Percentiles rank a stretch among this genome's conserved stretches.
Evolutionary conservation across 495 filamentous ascomycete species (phyloP).

Genomic region (Lentithecium fluviatile): DNA sequence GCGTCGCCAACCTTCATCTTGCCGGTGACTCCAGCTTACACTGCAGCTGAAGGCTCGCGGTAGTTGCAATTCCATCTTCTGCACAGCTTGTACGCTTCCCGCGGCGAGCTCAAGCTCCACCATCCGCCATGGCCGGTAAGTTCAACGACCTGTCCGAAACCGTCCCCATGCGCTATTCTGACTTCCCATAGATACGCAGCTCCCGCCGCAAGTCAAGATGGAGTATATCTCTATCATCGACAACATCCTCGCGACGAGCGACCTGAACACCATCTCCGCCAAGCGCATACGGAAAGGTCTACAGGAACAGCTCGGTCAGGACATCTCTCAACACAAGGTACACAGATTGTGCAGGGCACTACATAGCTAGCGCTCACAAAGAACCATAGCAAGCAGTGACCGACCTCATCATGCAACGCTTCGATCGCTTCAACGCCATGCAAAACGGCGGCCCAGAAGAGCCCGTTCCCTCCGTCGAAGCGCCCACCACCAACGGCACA

Average conservation of each 20-base stretch:
- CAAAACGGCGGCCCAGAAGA: conserved; percentile 43
- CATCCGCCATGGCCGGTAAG: conserved; percentile 28
- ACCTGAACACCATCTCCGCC: conserved; percentile 86
- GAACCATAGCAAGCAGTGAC: conserved; percentile 69
- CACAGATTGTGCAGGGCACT: conserved; percentile 21
- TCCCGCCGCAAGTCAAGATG: conserved; percentile 37
- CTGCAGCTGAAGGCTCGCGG: neutral
- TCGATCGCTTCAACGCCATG: conserved; percentile 71
- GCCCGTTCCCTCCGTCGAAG: conserved; percentile 40
- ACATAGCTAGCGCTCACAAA: conserved; percentile 5
- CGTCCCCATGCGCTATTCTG: conserved; percentile 3
- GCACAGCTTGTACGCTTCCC: neutral
- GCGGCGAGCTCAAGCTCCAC: neutral
- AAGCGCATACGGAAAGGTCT: conserved; percentile 89
- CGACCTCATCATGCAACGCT: conserved; percentile 80
- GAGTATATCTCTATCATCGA: conserved; percentile 86
- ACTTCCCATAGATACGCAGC: neutral
- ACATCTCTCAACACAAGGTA: conserved; percentile 86
- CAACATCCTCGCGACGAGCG: conserved; percentile 75
- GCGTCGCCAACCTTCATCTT: neutral
- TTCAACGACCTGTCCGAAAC: neutral
- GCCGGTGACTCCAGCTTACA: neutral
- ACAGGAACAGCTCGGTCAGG: conserved; percentile 70
- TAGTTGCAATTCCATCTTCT: neutral
- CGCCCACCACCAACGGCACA: conserved; percentile 51